These are phyloP conservation scores for Tanacetum coccineum DNA, from an alignment of 129 eudicot species.

Conservation along the genomic window DNA sequence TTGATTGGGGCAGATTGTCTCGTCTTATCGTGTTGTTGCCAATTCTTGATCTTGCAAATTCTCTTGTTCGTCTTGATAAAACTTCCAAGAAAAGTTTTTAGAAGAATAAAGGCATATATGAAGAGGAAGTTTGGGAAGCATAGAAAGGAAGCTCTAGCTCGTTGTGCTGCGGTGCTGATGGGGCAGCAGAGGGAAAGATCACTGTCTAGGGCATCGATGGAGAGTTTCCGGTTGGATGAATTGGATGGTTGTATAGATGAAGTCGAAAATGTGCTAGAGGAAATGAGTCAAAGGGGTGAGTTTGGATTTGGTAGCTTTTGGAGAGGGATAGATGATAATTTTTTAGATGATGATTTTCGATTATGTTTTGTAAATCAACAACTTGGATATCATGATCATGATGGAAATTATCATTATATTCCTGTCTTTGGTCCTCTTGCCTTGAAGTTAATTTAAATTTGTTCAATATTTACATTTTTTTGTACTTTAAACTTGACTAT, in stretches of 20 bases:
- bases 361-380: constrained; percentile 39
- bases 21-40: constrained; percentile 84
- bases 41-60: constrained; percentile 67
- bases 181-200: constrained; percentile 23
- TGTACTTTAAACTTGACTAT: not conserved
- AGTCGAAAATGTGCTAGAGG: constrained; percentile 66
- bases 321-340: constrained; percentile 37
- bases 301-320: constrained; percentile 94
- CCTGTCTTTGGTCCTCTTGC: constrained; percentile 46
- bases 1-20: constrained; percentile 76
- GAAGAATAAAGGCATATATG: constrained; percentile 39
- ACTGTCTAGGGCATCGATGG: constrained; percentile 16
- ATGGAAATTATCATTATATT: constrained; percentile 43
- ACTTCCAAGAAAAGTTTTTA: constrained; percentile 47
- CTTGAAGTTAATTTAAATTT: constrained; percentile 16
- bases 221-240: constrained; percentile 29
- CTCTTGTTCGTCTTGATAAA: constrained; percentile 56
- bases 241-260: constrained; percentile 54
- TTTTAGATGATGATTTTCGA: constrained; percentile 27
- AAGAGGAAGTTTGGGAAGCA: constrained; percentile 45
- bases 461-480: not conserved
- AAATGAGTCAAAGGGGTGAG: constrained; percentile 55
- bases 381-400: constrained; percentile 31
- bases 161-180: constrained; percentile 25
- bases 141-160: constrained; percentile 26